Evolutionary conservation across 2,329 filamentous ascomycete genomes (phyloP), one percentile per base, ranked within the genome.

Genomic region (Alternaria gaisen): DNA sequence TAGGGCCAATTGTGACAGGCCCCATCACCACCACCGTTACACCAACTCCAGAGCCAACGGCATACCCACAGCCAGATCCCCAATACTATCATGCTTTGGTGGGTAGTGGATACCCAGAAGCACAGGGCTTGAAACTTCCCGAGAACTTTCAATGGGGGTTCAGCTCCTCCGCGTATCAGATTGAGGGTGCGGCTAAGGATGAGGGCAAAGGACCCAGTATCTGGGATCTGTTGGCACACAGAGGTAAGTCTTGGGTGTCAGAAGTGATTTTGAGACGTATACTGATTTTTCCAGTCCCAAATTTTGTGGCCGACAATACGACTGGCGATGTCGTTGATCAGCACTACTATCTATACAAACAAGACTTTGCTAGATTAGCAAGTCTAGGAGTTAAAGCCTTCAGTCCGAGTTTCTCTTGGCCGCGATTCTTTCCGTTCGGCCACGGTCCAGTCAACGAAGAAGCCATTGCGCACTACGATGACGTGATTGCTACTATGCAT

Each of bases 331-430:
- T 81, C 10, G 72, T 79, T 43, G 77, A 72, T 20, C 76, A 79
- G 18, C 77, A 81, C 53, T 82, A 82, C 65, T 81, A 73, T 56
- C 61, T 81, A 26, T 82, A 81, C 61, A 81, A 81, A 69, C 78
- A 81, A 52, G 80, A 82, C 51, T 73, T 80, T 65, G 77, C 76
- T 2, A 75, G 80, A 32, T 54, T 82, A 48, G 77, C 74, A 58
- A 63, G 59, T 3, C 51, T 79, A 40, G 77, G 76, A 5, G 62
- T 38, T 12, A 24, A 50, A 65, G 71, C 72, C 4, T 79, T 77
- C 60, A 77, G 72, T 51, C 74, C 75, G 6, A 77, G 73, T 48
- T 75, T 79, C 57, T 75, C 74, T n/a, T 80, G 77, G 77, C 76
- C 77, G 10, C 70, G 77, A 3, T 72, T 80, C 51, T 79, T 80